phyloP scores from a whole-genome alignment of 805 yeast genomes.

The Saccharomycopsis amapae region DNA sequence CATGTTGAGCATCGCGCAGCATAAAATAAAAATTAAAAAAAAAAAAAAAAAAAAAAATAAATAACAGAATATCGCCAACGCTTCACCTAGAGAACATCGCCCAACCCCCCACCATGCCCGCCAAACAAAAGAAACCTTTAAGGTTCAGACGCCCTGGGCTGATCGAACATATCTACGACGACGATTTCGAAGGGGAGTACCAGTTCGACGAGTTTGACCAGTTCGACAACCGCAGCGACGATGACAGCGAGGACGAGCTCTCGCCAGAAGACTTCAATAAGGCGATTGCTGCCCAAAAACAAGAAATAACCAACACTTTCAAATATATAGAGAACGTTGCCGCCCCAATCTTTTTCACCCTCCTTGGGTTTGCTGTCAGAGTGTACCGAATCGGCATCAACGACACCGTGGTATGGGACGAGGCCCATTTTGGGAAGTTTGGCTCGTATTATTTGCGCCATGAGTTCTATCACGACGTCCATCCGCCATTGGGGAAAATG shows the following conservation, averaged over 20 bases:
- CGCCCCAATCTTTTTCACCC: constrained; percentile 58
- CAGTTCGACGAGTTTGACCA: constrained; percentile 4
- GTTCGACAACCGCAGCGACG: neutral
- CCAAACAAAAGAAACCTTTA: too few species aligned
- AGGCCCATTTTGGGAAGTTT: constrained; percentile 80
- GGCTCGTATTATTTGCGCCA: constrained; percentile 85
- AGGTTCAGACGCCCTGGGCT: neutral
- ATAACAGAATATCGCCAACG: too few species aligned
- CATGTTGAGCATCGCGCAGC: too few species aligned
- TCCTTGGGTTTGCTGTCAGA: constrained; percentile 62
- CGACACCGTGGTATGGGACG: constrained; percentile 76
- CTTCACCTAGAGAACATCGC: too few species aligned
- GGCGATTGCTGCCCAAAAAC: neutral
- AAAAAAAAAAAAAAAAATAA: too few species aligned
- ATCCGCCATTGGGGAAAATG: constrained; percentile 95
- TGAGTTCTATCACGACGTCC: constrained; percentile 91
- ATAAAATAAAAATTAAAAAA: too few species aligned
- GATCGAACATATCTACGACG: constrained; percentile 5
- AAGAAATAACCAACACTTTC: constrained; percentile 1
- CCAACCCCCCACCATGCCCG: too few species aligned
- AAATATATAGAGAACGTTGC: constrained; percentile 26
- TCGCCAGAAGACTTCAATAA: neutral
- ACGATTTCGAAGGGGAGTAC: constrained; percentile 7
- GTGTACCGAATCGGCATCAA: constrained; percentile 67
- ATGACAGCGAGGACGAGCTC: neutral